Percentiles rank a stretch among this genome's conserved stretches.
phyloP scores from a whole-genome alignment of 192 early-diverging fungal genomes.

The Coemansia sp. region DNA sequence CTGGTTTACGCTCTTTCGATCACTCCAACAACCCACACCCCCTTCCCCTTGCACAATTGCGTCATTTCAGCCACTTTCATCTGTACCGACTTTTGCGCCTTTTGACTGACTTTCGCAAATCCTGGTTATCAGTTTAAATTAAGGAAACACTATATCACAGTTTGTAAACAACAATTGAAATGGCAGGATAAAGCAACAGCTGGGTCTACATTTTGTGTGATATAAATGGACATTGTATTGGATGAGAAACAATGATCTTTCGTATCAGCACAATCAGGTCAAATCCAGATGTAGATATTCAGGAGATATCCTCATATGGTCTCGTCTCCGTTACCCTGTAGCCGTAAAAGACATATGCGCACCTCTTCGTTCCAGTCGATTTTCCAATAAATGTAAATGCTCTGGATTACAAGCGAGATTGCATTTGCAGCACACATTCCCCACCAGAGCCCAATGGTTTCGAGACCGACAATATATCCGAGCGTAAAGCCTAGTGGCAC shows the following conservation, averaged over 20 bases:
- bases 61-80: neutral
- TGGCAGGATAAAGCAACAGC: too few species aligned
- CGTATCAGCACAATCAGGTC: neutral
- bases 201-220: neutral
- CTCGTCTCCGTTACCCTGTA: slow-evolving; percentile 1
- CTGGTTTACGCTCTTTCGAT: neutral
- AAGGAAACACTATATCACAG: neutral
- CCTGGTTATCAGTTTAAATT: neutral
- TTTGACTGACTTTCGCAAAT: too few species aligned
- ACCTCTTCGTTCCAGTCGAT: slow-evolving; percentile 39
- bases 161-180: neutral
- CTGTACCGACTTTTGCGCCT: too few species aligned
- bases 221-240: neutral
- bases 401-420: slow-evolving; percentile 15
- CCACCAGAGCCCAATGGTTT: slow-evolving; percentile 30
- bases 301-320: neutral
- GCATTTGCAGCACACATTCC: slow-evolving; percentile 26
- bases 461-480: slow-evolving; percentile 27
- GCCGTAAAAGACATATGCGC: slow-evolving; percentile 15
- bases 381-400: slow-evolving; percentile 18
- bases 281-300: neutral
- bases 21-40: neutral
- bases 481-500: slow-evolving; percentile 51
- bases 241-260: neutral
- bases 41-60: neutral